phyloP scores from a whole-genome alignment of 768 basidiomycete genomes.

The Tylopilus sp. region DNA sequence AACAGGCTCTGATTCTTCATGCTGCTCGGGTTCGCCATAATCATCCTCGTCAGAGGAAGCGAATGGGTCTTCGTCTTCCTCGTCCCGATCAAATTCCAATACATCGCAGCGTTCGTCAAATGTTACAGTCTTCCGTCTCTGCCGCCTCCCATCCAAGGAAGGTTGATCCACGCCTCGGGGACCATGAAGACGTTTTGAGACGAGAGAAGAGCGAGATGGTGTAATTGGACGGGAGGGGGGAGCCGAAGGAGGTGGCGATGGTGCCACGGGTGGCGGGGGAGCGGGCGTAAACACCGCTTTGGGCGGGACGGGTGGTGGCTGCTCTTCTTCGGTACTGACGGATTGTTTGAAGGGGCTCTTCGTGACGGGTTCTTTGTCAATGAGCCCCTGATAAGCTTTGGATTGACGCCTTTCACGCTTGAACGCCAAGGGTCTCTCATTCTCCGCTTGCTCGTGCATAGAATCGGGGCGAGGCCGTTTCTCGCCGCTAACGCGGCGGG shows the following conservation, averaged over 20 bases:
- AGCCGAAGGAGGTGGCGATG: slow-evolving; percentile 37
- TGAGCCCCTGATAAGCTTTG: slow-evolving; percentile 67
- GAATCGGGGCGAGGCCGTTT: slow-evolving; percentile 73
- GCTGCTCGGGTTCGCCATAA: slow-evolving; percentile 18
- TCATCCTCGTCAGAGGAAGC: slow-evolving; percentile 38
- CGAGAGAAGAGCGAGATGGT: slow-evolving; percentile 58
- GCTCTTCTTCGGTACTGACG: slow-evolving; percentile 26
- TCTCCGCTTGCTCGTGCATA: slow-evolving; percentile 68
- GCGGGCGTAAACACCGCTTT: slow-evolving; percentile 9
- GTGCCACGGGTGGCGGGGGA: slow-evolving; percentile 10
- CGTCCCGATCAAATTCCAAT: slow-evolving; percentile 70
- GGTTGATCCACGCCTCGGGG: slow-evolving; percentile 55
- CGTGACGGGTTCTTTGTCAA: slow-evolving; percentile 73
- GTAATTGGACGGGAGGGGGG: slow-evolving; percentile 36
- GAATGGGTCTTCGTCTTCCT: slow-evolving; percentile 53
- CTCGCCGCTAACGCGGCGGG: slow-evolving; percentile 66
- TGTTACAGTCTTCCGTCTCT: slow-evolving; percentile 72
- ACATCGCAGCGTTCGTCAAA: slow-evolving; percentile 82
- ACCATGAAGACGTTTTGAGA: slow-evolving; percentile 71
- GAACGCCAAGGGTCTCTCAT: slow-evolving; percentile 64
- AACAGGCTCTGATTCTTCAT: slow-evolving; percentile 6
- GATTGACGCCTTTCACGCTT: slow-evolving; percentile 76
- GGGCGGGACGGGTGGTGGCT: slow-evolving; percentile 28
- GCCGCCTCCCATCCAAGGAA: slow-evolving; percentile 36
- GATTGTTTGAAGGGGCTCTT: slow-evolving; percentile 72